Percentiles rank a stretch among this genome's conserved stretches.
phyloP scores from a whole-genome alignment of 345 rosid species.

The Lepidium africanum region DNA sequence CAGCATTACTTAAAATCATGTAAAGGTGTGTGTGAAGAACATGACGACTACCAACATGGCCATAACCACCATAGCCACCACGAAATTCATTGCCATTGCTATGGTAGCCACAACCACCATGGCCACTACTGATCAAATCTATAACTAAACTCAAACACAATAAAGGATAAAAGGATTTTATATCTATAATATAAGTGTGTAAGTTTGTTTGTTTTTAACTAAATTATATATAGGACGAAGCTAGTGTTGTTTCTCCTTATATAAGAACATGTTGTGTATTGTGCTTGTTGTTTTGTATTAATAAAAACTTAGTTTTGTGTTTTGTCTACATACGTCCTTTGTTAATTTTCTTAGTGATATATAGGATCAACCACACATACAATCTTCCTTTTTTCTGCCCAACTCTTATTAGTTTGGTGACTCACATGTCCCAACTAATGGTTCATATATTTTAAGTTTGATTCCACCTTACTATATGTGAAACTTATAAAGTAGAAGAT shows the following conservation, averaged over 20 bases:
- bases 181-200: neutral
- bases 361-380: too few relatives aligned
- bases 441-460: too few relatives aligned
- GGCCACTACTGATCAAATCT: neutral
- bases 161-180: neutral
- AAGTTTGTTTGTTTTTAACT: neutral
- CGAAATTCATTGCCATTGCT: conserved; percentile 9
- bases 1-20: too few relatives aligned
- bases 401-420: neutral
- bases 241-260: neutral
- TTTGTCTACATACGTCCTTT: neutral
- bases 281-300: neutral
- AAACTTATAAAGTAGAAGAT: too few relatives aligned
- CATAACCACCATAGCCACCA: too few relatives aligned
- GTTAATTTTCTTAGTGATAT: too few relatives aligned
- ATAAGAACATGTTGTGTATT: neutral
- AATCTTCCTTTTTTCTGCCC: too few relatives aligned
- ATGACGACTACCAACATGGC: neutral
- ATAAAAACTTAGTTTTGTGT: neutral
- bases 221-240: neutral
- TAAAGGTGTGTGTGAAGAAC: conserved; percentile 16
- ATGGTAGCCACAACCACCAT: neutral
- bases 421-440: too few relatives aligned
- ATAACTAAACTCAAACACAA: neutral
- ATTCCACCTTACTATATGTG: too few relatives aligned